phyloP scores from a whole-genome alignment of 2,329 filamentous ascomycete species.

The Raffaelea arxii region DNA sequence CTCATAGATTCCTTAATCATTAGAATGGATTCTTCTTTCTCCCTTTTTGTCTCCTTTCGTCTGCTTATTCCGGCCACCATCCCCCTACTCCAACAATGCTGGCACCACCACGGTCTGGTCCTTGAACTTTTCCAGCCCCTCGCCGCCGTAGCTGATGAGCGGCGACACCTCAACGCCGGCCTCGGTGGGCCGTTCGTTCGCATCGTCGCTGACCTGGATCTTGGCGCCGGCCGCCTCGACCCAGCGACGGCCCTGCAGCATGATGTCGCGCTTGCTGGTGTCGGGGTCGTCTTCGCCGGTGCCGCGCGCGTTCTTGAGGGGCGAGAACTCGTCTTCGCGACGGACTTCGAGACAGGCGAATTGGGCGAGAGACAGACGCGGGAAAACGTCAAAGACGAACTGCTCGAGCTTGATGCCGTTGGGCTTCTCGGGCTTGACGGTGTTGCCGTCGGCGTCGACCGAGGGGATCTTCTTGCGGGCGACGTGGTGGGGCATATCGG shows the following conservation, averaged over 20 bases:
- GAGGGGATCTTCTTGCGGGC: conserved; percentile 97
- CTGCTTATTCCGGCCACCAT: neutral
- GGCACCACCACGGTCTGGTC: conserved; percentile 44
- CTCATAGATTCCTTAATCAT: no score
- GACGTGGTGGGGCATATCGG: conserved; percentile 87
- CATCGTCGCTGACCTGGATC: conserved; percentile 35
- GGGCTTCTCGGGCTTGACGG: conserved; percentile 83
- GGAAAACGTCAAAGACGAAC: conserved; percentile 98
- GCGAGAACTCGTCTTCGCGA: conserved; percentile 96
- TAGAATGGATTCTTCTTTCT: neutral
- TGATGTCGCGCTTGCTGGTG: conserved; percentile 83
- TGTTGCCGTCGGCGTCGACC: conserved; percentile 67
- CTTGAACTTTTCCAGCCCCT: conserved; percentile 48
- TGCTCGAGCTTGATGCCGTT: conserved; percentile 99
- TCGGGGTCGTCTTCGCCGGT: conserved; percentile 89
- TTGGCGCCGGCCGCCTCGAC: conserved; percentile 66
- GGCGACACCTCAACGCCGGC: conserved; percentile 84
- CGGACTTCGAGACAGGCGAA: conserved; percentile 95
- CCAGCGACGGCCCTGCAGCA: conserved; percentile 85
- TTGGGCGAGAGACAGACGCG: conserved; percentile 71
- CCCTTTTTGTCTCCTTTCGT: neutral
- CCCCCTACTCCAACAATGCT: conserved; percentile 33
- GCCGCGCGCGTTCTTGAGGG: conserved; percentile 80
- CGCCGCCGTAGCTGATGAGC: conserved; percentile 75
- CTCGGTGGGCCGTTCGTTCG: conserved; percentile 47